Evolutionary conservation across 441 rosid genomes (phyloP).

Genomic region (Syzygium malaccense): DNA sequence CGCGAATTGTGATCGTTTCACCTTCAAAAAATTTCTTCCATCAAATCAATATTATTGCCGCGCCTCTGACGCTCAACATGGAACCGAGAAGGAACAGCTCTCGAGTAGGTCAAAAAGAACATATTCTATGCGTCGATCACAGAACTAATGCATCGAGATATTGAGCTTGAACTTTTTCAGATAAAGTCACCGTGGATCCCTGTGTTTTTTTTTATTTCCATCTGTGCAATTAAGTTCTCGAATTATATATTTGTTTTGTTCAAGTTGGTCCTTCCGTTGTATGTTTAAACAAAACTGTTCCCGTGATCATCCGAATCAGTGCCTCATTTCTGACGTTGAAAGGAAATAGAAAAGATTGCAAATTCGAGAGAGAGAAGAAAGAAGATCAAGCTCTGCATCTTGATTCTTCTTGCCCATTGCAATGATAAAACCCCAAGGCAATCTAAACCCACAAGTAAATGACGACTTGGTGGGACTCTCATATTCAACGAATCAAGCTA

Average conservation of each 20-base stretch:
- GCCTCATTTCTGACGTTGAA: neutral
- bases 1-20: too few species aligned
- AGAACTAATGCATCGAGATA: neutral
- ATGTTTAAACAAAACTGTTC: neutral
- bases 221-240: neutral
- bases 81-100: neutral
- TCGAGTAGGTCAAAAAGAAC: neutral
- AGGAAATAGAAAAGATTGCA: neutral
- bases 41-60: too few species aligned
- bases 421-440: neutral
- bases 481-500: neutral
- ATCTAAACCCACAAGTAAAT: neutral
- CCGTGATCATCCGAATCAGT: neutral
- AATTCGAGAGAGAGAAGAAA: neutral
- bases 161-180: neutral
- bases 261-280: neutral
- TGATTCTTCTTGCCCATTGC: neutral
- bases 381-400: neutral
- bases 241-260: neutral
- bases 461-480: neutral
- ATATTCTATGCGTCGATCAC: neutral
- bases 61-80: too few species aligned
- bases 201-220: neutral
- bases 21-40: too few species aligned
- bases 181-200: neutral